Base-by-base conservation (phyloP, 352 stramenopile genomes). In the Thraustotheca clavata region DNA sequence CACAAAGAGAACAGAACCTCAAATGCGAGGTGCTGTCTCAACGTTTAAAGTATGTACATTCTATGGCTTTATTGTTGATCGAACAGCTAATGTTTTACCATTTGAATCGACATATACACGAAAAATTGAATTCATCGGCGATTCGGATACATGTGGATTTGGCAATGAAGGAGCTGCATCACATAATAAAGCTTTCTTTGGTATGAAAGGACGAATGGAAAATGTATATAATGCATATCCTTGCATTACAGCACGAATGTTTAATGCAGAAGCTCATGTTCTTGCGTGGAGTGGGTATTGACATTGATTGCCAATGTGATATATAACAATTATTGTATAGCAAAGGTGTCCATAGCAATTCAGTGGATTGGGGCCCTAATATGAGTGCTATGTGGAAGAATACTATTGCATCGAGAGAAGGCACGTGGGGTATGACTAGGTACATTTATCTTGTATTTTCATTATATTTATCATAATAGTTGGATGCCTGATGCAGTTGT, bases 41-140 rank as follows among this genome's bases (percentile, higher is more conserved):
- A 94, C 85, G 6, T 94, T 94, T 70, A 94, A 94, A 70, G 80
- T 94, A 40, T 94, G 83, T 67, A 94, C 85, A 55, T 91, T 94
- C 68, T 94, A 94, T 62, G 85, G 85, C 6, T 94, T 91, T 61
- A 88, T 94, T 48, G 65, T 92, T n/a, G 80, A 91, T 29, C 71
- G 76, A 33, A 75, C 67, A 7, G 79, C 80, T 38, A 76, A 87
- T 27, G 74, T 88, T 40, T 47, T 94, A 31, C 76, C 80, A 8
- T 65, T 22, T 20, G 38, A 14, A 2, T 68, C 75, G 9, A 69
- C 71, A 9, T 50, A 69, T 3, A 48, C 55, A 18, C 83, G 76
- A 38, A 86, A 82, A 71, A 91, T 94, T 60, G 82, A 90, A 69
- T 91, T 90, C 67, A 88, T 93, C 62, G 85, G 85, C 35, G 85